Conservation (phyloP, 2,329 filamentous ascomycete species). For the Calonectria fujianensis region DNA sequence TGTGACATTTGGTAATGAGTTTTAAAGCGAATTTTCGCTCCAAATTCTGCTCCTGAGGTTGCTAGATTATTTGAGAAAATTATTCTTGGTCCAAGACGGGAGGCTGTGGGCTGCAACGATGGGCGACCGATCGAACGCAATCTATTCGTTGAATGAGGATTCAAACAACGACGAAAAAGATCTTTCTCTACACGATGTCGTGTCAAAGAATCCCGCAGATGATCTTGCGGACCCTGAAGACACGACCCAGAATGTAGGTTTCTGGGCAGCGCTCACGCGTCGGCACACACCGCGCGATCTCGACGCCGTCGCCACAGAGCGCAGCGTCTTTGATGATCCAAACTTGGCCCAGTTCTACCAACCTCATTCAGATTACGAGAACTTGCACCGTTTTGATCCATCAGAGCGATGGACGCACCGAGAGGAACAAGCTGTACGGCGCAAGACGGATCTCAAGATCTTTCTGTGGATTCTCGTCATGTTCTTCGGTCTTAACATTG, state of each 20-base stretch:
- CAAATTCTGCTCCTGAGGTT: too few relatives aligned
- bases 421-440: constrained; percentile 58
- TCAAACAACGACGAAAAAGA: not conserved
- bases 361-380: constrained; percentile 53
- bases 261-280: constrained; percentile 19
- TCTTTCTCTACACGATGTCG: not conserved
- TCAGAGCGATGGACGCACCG: constrained; percentile 60
- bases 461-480: constrained; percentile 71
- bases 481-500: constrained; percentile 70
- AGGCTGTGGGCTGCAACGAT: not conserved
- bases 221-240: constrained; percentile 27
- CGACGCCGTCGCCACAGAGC: constrained; percentile 24
- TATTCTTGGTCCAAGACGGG: not conserved
- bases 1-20: not conserved
- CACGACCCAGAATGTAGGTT: constrained; percentile 13
- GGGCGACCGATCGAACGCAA: not conserved
- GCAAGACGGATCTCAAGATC: constrained; percentile 70
- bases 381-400: constrained; percentile 62
- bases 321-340: constrained; percentile 28
- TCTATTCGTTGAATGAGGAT: not conserved
- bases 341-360: constrained; percentile 27
- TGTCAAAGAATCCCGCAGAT: constrained; percentile 1
- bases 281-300: not conserved
- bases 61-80: not conserved
- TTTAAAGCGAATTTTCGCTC: not conserved